Evolutionary conservation across 1,284 basidiomycete species (phyloP).

Genomic region (Pseudozyma tsukubaensis): DNA sequence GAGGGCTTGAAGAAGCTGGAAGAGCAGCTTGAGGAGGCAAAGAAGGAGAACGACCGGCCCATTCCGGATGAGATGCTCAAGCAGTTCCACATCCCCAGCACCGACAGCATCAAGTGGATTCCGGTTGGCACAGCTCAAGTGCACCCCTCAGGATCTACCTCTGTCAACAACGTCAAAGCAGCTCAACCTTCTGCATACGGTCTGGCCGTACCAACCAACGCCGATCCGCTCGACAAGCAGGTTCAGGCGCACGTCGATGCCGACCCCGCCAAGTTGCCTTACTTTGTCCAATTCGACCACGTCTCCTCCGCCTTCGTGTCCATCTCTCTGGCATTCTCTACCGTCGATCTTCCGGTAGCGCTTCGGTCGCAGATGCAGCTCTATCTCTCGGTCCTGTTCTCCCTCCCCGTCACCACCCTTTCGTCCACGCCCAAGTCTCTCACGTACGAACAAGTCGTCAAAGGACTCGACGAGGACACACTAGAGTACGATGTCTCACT

Average conservation of each 20-base stretch:
- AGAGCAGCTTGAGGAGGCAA: conserved; percentile 81
- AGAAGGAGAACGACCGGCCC: conserved; percentile 84
- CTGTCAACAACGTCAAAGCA: background rate
- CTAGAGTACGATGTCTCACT: conserved; percentile 84
- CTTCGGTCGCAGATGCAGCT: conserved; percentile 76
- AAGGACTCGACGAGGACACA: conserved; percentile 89
- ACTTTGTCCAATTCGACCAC: conserved; percentile 86
- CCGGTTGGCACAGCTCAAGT: conserved; percentile 78
- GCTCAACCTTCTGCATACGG: conserved; percentile 25
- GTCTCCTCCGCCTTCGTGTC: conserved; percentile 84
- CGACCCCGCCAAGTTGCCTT: conserved; percentile 80
- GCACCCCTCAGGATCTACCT: background rate
- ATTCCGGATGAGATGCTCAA: conserved; percentile 84
- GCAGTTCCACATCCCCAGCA: conserved; percentile 75
- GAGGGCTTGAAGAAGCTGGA: conserved; percentile 82
- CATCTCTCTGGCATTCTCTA: conserved; percentile 79
- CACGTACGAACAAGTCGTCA: conserved; percentile 88
- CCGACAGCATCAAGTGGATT: conserved; percentile 93
- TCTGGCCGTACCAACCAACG: conserved; percentile 48
- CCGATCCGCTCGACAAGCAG: conserved; percentile 42
- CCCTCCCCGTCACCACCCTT: conserved; percentile 81
- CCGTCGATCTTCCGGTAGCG: conserved; percentile 58
- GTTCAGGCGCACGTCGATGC: conserved; percentile 78
- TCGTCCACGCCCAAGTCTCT: conserved; percentile 76
- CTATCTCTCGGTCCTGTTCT: conserved; percentile 90